Conservation (phyloP, 2,329 filamentous ascomycete species). For the Verticillium nubilum region DNA sequence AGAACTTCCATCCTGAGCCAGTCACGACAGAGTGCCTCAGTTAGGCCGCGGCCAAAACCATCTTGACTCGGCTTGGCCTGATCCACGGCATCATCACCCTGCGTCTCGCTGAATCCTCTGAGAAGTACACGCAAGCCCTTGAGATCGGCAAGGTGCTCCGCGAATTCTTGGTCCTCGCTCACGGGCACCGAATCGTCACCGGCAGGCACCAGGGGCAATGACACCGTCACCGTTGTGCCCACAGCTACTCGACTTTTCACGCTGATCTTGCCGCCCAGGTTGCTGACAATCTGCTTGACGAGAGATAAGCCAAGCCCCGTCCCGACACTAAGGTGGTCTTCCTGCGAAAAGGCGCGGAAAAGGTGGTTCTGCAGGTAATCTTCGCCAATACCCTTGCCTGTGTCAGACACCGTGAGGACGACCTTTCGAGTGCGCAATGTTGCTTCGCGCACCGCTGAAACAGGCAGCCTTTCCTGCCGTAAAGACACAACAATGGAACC, state of each 20-base stretch:
- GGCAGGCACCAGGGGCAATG: conserved; percentile 28
- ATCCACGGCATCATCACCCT: conserved; percentile 18
- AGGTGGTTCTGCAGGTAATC: conserved; percentile 53
- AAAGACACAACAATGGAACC: conserved; percentile 36
- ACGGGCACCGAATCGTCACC: neutral
- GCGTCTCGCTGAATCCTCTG: conserved; percentile 8
- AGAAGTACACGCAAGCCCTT: conserved; percentile 1
- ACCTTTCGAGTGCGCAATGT: conserved; percentile 15
- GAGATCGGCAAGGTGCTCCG: conserved; percentile 4
- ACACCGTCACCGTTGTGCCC: conserved; percentile 47
- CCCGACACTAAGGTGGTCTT: conserved; percentile 50
- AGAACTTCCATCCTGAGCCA: neutral
- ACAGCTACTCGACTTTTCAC: conserved; percentile 44
- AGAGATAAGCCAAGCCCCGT: conserved; percentile 58
- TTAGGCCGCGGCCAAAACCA: conserved; percentile 19
- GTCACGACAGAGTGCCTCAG: conserved; percentile 1
- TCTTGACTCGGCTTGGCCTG: conserved; percentile 23
- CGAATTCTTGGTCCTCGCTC: neutral
- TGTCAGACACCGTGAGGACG: conserved; percentile 48
- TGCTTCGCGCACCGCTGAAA: conserved; percentile 9
- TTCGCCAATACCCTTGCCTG: conserved; percentile 55
- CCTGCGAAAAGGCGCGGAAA: conserved; percentile 57
- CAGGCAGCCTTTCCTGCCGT: conserved; percentile 7
- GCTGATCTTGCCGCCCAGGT: conserved; percentile 50
- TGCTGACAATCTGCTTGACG: conserved; percentile 49